Base-by-base conservation (phyloP, 345 rosid species). In the Hypericum perforatum region DNA sequence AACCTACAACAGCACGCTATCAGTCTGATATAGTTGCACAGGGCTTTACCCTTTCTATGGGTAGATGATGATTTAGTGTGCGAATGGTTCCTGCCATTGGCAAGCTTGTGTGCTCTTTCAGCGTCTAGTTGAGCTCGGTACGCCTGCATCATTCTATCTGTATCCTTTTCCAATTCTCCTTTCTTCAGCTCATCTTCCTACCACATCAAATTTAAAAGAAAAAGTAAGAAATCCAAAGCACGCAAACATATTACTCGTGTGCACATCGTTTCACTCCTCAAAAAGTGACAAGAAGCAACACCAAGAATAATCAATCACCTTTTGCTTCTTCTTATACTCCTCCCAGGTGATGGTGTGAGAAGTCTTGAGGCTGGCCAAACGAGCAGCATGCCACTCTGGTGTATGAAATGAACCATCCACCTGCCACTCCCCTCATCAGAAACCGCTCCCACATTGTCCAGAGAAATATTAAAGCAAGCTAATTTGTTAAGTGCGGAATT, bases 321-420 rank as follows among this genome's bases (percentile, higher is more conserved):
- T 89, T 59, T 85, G 95, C 75, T 92, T 89, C 78, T 58, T 67
- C 63, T 89, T 92, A 65, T 64, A 85, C 66, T 85, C 95, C 71
- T 92, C 98, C 97, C 95, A 92, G 43, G 99, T 89, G 55, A 94
- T 46, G 0, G 99, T 89, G 53, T 85, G 89, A 43, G 99, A 82
- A 39, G 95, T 94, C 63, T 84, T 89, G 65, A 89, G 98, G 78
- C 91, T 78, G 51, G 94, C 95, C 84, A 92, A 79, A 74, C 96
- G 98, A 77, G 98, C 95, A 82, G 98, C 98, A 83, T 88, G 98
- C 98, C 98, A 92, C 77, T 76, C 97, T 92, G 98, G 98, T 78
- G 97, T 81, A 88, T 88, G 98, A 88, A 92, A 92, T 71, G 98
- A 92, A 82, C 97, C 97, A 85, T 92, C 98, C 95, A 92, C 95